Conservation (phyloP, 208 protist species). For the Crithidia sp. region DNA sequence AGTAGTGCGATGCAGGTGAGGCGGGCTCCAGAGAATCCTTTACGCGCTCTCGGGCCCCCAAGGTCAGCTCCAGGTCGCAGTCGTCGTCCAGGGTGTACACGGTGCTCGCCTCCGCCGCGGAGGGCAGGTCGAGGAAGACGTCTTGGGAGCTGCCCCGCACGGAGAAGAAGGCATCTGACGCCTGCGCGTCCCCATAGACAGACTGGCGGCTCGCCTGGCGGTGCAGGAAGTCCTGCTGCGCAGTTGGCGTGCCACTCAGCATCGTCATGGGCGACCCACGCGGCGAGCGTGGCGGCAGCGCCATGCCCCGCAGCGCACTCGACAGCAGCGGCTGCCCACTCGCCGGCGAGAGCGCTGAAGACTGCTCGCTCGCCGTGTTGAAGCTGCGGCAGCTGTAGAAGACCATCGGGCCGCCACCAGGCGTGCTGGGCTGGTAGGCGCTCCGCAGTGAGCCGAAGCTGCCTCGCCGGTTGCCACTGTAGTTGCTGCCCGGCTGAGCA, state of each 20-base stretch:
- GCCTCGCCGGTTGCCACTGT: neutral
- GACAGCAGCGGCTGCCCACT: too few relatives aligned
- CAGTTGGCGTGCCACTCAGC: neutral
- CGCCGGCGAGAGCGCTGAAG: too few relatives aligned
- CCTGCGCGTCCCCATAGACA: neutral
- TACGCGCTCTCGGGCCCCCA: too few relatives aligned
- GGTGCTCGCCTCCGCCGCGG: conserved; percentile 7
- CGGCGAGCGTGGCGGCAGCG: conserved; percentile 14
- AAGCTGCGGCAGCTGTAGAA: conserved; percentile 31
- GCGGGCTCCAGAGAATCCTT: neutral
- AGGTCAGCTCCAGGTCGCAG: neutral
- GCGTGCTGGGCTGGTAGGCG: neutral
- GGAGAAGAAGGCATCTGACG: conserved; percentile 26
- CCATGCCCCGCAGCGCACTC: neutral
- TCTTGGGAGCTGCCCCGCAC: conserved; percentile 4
- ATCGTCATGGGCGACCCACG: neutral
- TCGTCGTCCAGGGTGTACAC: neutral
- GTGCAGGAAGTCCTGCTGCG: conserved; percentile 11
- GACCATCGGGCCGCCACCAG: neutral
- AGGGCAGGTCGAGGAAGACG: conserved; percentile 21
- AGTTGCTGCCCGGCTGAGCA: conserved; percentile 7
- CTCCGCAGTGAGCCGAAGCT: conserved; percentile 6
- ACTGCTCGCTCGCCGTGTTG: conserved; percentile 7
- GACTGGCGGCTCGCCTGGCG: conserved; percentile 7
- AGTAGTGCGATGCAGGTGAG: conserved; percentile 9